Conservation (phyloP, 805 yeast genomes). For the Zygosaccharomyces siamensis region DNA sequence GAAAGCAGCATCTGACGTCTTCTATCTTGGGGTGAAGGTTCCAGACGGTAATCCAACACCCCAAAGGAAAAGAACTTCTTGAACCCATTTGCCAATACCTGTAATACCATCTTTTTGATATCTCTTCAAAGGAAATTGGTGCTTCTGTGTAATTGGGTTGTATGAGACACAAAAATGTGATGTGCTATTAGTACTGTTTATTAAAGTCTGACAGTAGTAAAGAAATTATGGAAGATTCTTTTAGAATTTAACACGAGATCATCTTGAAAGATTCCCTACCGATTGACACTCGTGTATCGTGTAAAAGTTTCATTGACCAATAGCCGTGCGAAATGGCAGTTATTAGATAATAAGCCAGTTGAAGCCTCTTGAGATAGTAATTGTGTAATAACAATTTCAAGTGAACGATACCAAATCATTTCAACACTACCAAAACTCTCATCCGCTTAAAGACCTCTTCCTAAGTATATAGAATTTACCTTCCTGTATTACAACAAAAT, state of each 20-base stretch:
- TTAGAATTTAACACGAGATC: background rate
- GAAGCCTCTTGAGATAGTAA: too few species aligned
- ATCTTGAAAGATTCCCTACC: background rate
- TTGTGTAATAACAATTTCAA: background rate
- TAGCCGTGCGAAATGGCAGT: too few species aligned
- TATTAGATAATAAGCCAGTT: too few species aligned
- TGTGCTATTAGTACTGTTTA: background rate
- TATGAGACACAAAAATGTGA: background rate
- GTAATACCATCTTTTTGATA: background rate
- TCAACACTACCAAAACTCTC: too few species aligned
- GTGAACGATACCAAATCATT: background rate
- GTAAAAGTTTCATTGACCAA: background rate
- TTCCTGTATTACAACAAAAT: too few species aligned
- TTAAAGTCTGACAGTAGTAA: background rate
- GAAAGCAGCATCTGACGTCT: constrained; percentile 14
- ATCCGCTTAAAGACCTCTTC: too few species aligned
- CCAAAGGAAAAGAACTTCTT: constrained; percentile 25
- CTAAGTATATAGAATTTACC: too few species aligned
- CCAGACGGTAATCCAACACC: constrained; percentile 28
- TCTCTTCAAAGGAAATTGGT: background rate
- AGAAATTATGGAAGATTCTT: background rate
- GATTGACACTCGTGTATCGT: background rate
- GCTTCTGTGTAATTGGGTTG: background rate
- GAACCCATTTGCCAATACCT: constrained; percentile 1
- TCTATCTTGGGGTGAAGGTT: constrained; percentile 17